Base-by-base conservation (phyloP, 1,284 basidiomycete species). In the Pyrrhoderma noxium region DNA sequence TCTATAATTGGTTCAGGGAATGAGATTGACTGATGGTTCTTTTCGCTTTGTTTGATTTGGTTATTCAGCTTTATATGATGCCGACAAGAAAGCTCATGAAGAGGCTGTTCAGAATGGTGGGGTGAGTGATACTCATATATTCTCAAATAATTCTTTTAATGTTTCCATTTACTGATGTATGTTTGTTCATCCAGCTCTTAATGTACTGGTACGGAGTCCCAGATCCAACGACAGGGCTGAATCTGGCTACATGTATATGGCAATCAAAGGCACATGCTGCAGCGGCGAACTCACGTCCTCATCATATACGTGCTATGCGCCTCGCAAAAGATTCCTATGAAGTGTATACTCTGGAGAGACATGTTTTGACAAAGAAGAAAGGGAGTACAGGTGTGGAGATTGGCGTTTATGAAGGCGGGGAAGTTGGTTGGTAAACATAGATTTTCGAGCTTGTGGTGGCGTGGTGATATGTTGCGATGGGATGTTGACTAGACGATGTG, bases 201-300 rank as follows among this genome's bases (percentile, higher is more conserved):
- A 70, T 89, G 59, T 94, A 94, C 64, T 93, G 92, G 91, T 93
- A 92, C 60, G 92, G 91, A 19, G 77, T 85, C n/a, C 92, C 92
- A 1, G 74, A 91, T 60, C 72, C 73, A 43, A 62, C 70, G 18
- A 85, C 83, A 0, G 85, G 90, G 0, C 73, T 89, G 66, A 95
- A 95, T 65, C 80, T 94, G 47, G 91, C 93, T 2, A 94, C 92
- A n/a, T 95, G 93, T 70, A 86, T 95, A 45, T 96, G 93, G 93
- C 87, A 91, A 66, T 89, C 85, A 37, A 80, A 90, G 3, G 76
- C 76, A 57, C 86, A 91, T 58, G 93, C 93, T 0, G 69, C 83
- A 34, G 81, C 81, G 5, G 92, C 92, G 0, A 91, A 83, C 59
- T 78, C 80, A 1, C 78, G 83, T 3, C 89, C 89, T 11, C 76